A percentile compares a stretch with the other conserved stretches of the same genome.
These are phyloP conservation scores for Phytophthora niederhauseri DNA, from an alignment of 352 stramenopile species.

Conservation along the genomic window DNA sequence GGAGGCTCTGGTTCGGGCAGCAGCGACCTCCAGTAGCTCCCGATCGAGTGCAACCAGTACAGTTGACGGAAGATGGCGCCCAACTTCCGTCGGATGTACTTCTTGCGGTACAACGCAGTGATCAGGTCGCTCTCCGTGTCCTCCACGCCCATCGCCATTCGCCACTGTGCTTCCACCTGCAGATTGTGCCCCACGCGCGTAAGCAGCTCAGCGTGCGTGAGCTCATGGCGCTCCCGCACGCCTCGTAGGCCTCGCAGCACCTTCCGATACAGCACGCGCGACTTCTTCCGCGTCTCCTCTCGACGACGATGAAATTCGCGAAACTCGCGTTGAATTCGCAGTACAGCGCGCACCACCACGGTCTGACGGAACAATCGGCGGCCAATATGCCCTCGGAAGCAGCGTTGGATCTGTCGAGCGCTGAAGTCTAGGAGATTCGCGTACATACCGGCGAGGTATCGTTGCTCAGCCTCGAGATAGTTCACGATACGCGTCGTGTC, in stretches of 20 bases:
- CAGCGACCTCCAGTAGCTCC: slow-evolving; percentile 44
- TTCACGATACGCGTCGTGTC: slow-evolving; percentile 34
- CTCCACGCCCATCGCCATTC: slow-evolving; percentile 62
- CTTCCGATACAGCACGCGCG: slow-evolving; percentile 52
- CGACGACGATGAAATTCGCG: slow-evolving; percentile 40
- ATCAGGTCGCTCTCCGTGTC: slow-evolving; percentile 62
- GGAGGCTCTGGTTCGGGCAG: slow-evolving; percentile 21
- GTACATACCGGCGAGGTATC: slow-evolving; percentile 25
- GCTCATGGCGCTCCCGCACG: slow-evolving; percentile 42
- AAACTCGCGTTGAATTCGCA: slow-evolving; percentile 57
- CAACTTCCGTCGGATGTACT: slow-evolving; percentile 56
- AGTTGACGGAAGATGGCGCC: slow-evolving; percentile 40
- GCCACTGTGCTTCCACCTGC: slow-evolving; percentile 71
- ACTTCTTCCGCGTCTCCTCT: slow-evolving; percentile 37
- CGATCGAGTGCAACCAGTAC: slow-evolving; percentile 34
- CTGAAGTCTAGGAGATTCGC: slow-evolving; percentile 42
- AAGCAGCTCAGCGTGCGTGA: slow-evolving; percentile 60
- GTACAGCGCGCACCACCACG: slow-evolving; percentile 42
- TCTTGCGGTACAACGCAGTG: slow-evolving; percentile 64
- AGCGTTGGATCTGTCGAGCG: slow-evolving; percentile 79
- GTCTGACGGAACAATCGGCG: slow-evolving; percentile 50
- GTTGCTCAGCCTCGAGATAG: slow-evolving; percentile 35
- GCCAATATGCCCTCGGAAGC: slow-evolving; percentile 85
- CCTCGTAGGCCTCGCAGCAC: slow-evolving; percentile 56
- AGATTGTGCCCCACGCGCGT: slow-evolving; percentile 65